phyloP scores from a whole-genome alignment of 768 basidiomycete genomes.

The Boletus tomentosulus region DNA sequence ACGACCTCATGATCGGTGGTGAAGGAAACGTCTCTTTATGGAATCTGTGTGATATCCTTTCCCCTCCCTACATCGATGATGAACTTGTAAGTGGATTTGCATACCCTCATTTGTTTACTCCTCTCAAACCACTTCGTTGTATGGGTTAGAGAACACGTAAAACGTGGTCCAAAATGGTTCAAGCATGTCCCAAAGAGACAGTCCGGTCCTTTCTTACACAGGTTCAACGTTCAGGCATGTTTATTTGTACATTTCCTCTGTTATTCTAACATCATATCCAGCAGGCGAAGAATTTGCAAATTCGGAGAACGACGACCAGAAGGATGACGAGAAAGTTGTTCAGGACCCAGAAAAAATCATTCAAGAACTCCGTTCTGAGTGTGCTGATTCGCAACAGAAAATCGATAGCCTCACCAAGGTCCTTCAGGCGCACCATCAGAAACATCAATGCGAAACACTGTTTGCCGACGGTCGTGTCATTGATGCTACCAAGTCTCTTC shows the following conservation, averaged over 20 bases:
- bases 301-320: too few relatives aligned
- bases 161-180: not conserved
- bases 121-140: not conserved
- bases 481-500: not conserved
- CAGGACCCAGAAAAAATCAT: not conserved
- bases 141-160: not conserved
- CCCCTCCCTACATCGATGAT: not conserved
- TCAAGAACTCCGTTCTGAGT: not conserved
- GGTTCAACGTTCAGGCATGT: not conserved
- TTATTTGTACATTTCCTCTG: not conserved
- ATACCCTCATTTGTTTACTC: not conserved
- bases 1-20: not conserved
- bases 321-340: not conserved
- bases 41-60: not conserved
- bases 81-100: not conserved
- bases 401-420: not conserved
- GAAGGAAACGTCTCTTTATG: too few relatives aligned
- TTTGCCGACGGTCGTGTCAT: not conserved
- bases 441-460: not conserved
- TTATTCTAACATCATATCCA: not conserved
- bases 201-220: too few relatives aligned
- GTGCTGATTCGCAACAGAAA: not conserved
- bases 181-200: not conserved
- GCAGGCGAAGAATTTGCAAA: not conserved
- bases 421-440: not conserved